Conservation (phyloP, 768 basidiomycete genomes). For the Steccherinum ochraceum region DNA sequence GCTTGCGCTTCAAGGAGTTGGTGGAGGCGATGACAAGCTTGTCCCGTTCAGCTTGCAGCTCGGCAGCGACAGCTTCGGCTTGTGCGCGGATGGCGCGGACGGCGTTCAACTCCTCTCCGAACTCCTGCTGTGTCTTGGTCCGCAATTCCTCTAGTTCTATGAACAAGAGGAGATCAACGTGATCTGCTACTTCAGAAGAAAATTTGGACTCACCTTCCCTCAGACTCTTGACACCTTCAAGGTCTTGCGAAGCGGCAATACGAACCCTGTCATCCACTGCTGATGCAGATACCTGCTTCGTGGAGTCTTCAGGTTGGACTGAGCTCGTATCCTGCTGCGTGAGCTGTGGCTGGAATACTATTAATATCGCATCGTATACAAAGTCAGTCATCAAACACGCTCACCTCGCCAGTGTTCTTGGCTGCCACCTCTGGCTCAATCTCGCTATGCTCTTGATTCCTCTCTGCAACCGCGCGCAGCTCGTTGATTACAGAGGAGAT, state of each 20-base stretch:
- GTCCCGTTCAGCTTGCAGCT: conserved; percentile 17
- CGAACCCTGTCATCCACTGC: too few relatives aligned
- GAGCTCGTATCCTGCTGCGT: too few relatives aligned
- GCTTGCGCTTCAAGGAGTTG: conserved; percentile 55
- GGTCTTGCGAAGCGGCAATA: neutral
- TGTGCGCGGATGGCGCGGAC: conserved; percentile 36
- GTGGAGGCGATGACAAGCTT: conserved; percentile 3
- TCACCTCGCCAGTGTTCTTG: too few relatives aligned
- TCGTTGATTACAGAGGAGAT: too few relatives aligned
- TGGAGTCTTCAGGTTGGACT: too few relatives aligned
- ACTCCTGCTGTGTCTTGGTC: conserved; percentile 33
- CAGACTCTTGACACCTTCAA: conserved; percentile 6
- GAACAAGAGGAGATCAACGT: neutral
- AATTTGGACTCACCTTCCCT: conserved; percentile 5
- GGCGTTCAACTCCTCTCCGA: conserved; percentile 39
- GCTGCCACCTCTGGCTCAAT: too few relatives aligned
- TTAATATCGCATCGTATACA: too few relatives aligned
- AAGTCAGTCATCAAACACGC: too few relatives aligned
- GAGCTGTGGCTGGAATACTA: too few relatives aligned
- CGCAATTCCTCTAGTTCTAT: conserved; percentile 17
- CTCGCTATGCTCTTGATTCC: too few relatives aligned
- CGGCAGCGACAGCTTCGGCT: conserved; percentile 30
- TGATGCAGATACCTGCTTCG: too few relatives aligned
- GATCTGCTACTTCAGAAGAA: neutral
- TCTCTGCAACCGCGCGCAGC: too few relatives aligned